Percentiles rank a stretch among this genome's conserved stretches.
Conservation (phyloP, 495 filamentous ascomycete species). For the Peziza echinospora region DNA sequence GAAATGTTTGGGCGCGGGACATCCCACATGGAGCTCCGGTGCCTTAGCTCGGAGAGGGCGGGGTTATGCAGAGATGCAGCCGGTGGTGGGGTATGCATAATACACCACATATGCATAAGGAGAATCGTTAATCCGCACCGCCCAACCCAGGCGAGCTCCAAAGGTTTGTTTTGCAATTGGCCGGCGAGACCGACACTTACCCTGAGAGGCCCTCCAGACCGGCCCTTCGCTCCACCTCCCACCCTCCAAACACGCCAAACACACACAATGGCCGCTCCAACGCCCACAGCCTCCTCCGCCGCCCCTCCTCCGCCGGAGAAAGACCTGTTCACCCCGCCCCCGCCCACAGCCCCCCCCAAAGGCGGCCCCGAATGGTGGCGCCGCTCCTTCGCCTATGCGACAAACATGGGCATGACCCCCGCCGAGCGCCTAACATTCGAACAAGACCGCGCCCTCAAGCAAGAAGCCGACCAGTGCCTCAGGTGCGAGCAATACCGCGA, state of each 20-base stretch:
- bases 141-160: too few species aligned
- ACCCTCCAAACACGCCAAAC: slow-evolving; percentile 5
- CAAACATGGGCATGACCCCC: slow-evolving; percentile 39
- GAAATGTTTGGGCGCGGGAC: too few species aligned
- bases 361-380: slow-evolving; percentile 35
- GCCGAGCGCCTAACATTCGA: slow-evolving; percentile 51
- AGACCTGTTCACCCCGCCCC: slow-evolving; percentile 19
- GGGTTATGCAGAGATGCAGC: too few species aligned
- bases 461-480: slow-evolving; percentile 49
- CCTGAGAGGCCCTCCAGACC: too few species aligned
- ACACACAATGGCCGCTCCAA: slow-evolving; percentile 6
- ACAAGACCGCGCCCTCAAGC: slow-evolving; percentile 38
- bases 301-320: slow-evolving; percentile 5
- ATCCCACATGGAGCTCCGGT: too few species aligned
- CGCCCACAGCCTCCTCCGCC: slow-evolving; percentile 3
- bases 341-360: slow-evolving; percentile 27
- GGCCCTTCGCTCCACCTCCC: too few species aligned
- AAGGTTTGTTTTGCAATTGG: too few species aligned
- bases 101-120: too few species aligned
- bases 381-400: slow-evolving; percentile 58
- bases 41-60: too few species aligned
- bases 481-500: slow-evolving; percentile 58
- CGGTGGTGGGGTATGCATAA: too few species aligned
- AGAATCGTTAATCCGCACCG: too few species aligned
- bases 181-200: too few species aligned